Conservation (phyloP, 1,284 basidiomycete genomes). For the Veloporphyrellus conicus region DNA sequence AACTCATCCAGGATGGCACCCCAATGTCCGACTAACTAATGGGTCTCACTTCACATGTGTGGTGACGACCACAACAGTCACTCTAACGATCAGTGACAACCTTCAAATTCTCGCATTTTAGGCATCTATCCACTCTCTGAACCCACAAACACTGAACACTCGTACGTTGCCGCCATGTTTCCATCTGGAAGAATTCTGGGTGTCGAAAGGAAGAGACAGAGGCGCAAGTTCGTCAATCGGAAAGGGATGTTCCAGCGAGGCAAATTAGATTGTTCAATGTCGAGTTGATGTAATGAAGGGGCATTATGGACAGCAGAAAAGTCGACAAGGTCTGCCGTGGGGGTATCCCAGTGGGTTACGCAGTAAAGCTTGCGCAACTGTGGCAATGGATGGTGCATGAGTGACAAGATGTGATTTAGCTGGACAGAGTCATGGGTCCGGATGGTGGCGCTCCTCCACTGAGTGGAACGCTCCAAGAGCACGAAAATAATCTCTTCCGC, state of each 20-base stretch:
- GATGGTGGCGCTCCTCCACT: slow-evolving; percentile 46
- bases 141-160: too few species aligned
- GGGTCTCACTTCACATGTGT: too few species aligned
- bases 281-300: slow-evolving; percentile 18
- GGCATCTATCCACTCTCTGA: too few species aligned
- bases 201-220: slow-evolving; percentile 20
- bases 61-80: too few species aligned
- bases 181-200: slow-evolving; percentile 1
- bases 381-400: slow-evolving; percentile 33
- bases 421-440: slow-evolving; percentile 37
- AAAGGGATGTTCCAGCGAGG: slow-evolving; percentile 24
- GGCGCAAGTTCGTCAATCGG: slow-evolving; percentile 19
- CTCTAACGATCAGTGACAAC: too few species aligned
- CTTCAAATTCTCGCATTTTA: too few species aligned
- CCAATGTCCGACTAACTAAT: too few species aligned
- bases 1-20: too few species aligned
- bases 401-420: slow-evolving; percentile 39
- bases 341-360: slow-evolving; percentile 19
- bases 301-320: slow-evolving; percentile 24
- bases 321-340: slow-evolving; percentile 17
- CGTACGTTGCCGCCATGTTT: too few species aligned
- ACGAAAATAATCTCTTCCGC: slow-evolving; percentile 37
- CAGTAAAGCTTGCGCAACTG: slow-evolving; percentile 27
- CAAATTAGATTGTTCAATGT: slow-evolving; percentile 23
- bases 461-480: slow-evolving; percentile 37